These are phyloP conservation scores for Hyaloscypha finlandica DNA, from an alignment of 495 filamentous ascomycete genomes.

Conservation along the genomic window DNA sequence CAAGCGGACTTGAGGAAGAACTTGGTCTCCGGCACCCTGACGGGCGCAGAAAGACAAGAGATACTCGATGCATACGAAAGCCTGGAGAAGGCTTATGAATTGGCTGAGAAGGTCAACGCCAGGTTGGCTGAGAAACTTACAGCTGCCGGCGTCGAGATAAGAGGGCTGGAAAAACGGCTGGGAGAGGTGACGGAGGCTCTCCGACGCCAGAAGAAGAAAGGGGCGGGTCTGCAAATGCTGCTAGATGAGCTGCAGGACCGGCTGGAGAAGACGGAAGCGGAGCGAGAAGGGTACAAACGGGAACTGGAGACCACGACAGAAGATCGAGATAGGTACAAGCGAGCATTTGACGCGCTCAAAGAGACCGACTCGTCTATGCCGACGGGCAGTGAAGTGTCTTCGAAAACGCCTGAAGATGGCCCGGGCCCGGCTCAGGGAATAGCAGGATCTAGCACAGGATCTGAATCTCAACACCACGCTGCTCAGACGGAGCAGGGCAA, in stretches of 20 bases:
- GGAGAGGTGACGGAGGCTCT: neutral
- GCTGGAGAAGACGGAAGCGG: neutral
- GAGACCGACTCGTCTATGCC: neutral
- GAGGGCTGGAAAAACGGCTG: neutral
- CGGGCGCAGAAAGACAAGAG: neutral
- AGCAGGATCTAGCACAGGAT: neutral
- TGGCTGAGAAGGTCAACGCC: neutral
- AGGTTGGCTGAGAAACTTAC: neutral
- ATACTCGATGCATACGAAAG: neutral
- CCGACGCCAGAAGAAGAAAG: neutral
- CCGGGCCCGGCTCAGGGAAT: neutral
- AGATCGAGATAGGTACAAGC: neutral
- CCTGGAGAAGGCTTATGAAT: neutral
- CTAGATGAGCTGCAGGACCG: neutral
- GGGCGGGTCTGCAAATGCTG: neutral
- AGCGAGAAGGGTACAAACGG: neutral
- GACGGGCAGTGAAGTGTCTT: neutral
- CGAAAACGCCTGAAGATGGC: neutral
- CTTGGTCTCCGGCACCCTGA: neutral
- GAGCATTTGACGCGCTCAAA: neutral
- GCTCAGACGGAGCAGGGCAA: neutral
- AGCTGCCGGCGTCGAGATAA: neutral
- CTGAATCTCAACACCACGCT: neutral
- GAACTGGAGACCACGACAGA: neutral
- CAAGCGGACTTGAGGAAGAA: neutral